Conservation (phyloP, 1,284 basidiomycete genomes). For the Grifola frondosa region DNA sequence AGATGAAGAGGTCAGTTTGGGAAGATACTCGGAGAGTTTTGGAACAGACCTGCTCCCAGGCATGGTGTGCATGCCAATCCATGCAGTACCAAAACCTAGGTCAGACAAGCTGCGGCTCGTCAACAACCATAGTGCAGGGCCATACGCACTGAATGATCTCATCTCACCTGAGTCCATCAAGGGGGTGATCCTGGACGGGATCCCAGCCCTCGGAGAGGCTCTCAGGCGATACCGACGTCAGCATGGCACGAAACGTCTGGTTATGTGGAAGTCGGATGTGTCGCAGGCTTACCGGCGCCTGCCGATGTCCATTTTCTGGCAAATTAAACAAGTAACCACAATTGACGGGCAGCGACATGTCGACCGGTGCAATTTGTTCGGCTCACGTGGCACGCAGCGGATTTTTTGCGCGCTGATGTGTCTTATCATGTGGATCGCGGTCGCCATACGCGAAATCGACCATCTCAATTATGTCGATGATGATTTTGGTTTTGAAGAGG, state of each 20-base stretch:
- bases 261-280: too few relatives aligned
- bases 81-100: constrained; percentile 39
- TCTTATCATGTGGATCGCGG: constrained; percentile 37
- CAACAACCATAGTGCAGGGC: constrained; percentile 35
- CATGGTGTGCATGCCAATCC: constrained; percentile 43
- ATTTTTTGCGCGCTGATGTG: constrained; percentile 34
- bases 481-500: constrained; percentile 29
- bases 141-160: constrained; percentile 37
- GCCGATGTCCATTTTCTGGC: constrained; percentile 41
- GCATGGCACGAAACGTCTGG: too few relatives aligned
- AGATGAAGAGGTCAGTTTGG: background rate
- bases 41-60: constrained; percentile 39
- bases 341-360: constrained; percentile 25
- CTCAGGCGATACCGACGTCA: constrained; percentile 35
- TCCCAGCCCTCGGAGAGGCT: constrained; percentile 13
- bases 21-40: constrained; percentile 37
- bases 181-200: constrained; percentile 9
- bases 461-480: constrained; percentile 39
- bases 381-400: constrained; percentile 22
- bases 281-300: constrained; percentile 34
- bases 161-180: constrained; percentile 25
- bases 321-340: constrained; percentile 39
- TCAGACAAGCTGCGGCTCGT: constrained; percentile 36
- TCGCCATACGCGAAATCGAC: constrained; percentile 17
- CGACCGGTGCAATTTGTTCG: constrained; percentile 35